Percentiles rank a stretch among this genome's conserved stretches.
These are phyloP conservation scores for Tieghemiomyces parasiticus DNA, from an alignment of 192 early-diverging fungal genomes.

Conservation along the genomic window DNA sequence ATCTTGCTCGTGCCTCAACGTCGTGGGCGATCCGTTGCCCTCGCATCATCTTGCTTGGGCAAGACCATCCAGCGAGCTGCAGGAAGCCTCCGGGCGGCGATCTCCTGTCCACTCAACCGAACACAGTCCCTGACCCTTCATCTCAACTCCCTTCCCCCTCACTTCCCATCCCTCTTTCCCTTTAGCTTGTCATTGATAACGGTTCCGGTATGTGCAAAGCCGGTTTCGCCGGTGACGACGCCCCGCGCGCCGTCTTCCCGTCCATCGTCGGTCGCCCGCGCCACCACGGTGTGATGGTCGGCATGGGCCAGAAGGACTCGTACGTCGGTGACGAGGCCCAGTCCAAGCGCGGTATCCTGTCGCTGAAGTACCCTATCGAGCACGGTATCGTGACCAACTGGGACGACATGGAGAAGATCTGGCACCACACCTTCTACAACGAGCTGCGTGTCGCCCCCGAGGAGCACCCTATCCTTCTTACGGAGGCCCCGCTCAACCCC, in stretches of 20 bases:
- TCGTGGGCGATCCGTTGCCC: too few species aligned
- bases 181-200: slow-evolving; percentile 77
- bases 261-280: slow-evolving; percentile 78
- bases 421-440: slow-evolving; percentile 98
- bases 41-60: too few species aligned
- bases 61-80: too few species aligned
- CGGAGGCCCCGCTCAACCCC: slow-evolving; percentile 95
- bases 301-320: slow-evolving; percentile 83
- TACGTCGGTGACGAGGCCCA: slow-evolving; percentile 87
- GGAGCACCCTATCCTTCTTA: slow-evolving; percentile 94
- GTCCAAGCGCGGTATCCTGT: slow-evolving; percentile 78
- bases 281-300: slow-evolving; percentile 80
- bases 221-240: slow-evolving; percentile 86
- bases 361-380: slow-evolving; percentile 79
- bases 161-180: slow-evolving; percentile 3
- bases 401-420: slow-evolving; percentile 91
- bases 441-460: slow-evolving; percentile 96
- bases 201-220: slow-evolving; percentile 93
- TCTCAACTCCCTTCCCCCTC: too few species aligned
- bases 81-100: too few species aligned
- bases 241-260: slow-evolving; percentile 76
- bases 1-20: too few species aligned
- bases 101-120: too few species aligned
- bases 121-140: too few species aligned
- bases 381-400: slow-evolving; percentile 90